phyloP scores from a whole-genome alignment of 106 monocot genomes.

The Xerophyta viscosa region DNA sequence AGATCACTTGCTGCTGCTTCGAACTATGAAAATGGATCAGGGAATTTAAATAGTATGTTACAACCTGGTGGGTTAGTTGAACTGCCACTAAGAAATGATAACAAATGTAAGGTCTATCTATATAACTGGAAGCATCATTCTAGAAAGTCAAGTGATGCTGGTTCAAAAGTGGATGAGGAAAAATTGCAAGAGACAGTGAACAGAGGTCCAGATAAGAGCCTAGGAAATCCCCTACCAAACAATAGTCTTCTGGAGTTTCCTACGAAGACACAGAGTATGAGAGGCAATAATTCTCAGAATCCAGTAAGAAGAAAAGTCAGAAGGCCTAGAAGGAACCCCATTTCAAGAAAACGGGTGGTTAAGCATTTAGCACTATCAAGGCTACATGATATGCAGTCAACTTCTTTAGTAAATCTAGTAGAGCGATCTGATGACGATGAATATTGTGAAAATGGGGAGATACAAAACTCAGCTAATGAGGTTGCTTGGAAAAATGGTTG shows the following conservation, averaged over 20 bases:
- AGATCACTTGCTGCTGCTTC: conserved; percentile 37
- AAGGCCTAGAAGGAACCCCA: conserved; percentile 28
- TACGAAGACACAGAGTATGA: conserved; percentile 8
- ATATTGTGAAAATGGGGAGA: conserved; percentile 37
- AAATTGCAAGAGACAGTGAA: conserved; percentile 26
- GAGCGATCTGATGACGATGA: conserved; percentile 52
- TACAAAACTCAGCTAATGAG: conserved; percentile 15
- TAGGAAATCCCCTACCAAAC: conserved; percentile 17
- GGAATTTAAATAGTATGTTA: conserved; percentile 9
- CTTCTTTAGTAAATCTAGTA: conserved; percentile 23
- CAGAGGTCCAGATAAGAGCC: conserved; percentile 22
- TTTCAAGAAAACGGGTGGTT: conserved; percentile 13
- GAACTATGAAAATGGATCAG: conserved; percentile 19
- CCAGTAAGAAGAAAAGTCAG: conserved; percentile 26
- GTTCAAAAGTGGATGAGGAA: conserved; percentile 32
- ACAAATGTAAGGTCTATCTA: conserved; percentile 50
- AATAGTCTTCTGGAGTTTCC: conserved; percentile 26
- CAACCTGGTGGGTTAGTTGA: conserved; percentile 11
- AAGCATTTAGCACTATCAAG: conserved; percentile 29
- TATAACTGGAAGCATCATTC: conserved; percentile 78
- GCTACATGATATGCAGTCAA: conserved; percentile 29
- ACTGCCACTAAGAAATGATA: conserved; percentile 24
- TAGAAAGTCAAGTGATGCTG: conserved; percentile 54
- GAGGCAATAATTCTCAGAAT: conserved; percentile 3
- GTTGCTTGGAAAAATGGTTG: conserved; percentile 18